Percentiles rank a stretch among this genome's conserved stretches.
phyloP scores from a whole-genome alignment of 352 stramenopile species.

The Phytopythium mirpurense region DNA sequence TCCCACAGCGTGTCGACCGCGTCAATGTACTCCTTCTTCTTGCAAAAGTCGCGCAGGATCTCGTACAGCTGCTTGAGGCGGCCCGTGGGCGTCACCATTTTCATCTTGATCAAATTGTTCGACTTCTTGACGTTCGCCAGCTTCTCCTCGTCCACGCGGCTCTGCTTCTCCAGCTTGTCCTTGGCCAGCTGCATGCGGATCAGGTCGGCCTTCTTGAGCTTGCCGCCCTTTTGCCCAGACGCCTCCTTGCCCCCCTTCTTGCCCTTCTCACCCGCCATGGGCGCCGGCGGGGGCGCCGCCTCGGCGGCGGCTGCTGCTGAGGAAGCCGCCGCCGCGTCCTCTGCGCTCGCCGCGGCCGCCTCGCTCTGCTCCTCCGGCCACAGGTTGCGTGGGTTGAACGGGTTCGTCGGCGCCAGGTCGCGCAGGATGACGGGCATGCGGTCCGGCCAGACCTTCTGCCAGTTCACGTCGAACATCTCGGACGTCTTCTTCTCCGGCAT shows the following conservation, averaged over 20 bases:
- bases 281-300: slow-evolving; percentile 6
- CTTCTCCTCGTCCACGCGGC: slow-evolving; percentile 86
- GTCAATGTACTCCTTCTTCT: slow-evolving; percentile 84
- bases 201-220: slow-evolving; percentile 84
- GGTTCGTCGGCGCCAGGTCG: slow-evolving; percentile 77
- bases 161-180: slow-evolving; percentile 85
- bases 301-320: slow-evolving; percentile 1
- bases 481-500: slow-evolving; percentile 65
- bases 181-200: slow-evolving; percentile 86
- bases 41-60: slow-evolving; percentile 77
- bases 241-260: slow-evolving; percentile 27
- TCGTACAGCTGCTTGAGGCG: slow-evolving; percentile 83
- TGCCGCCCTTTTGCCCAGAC: slow-evolving; percentile 31
- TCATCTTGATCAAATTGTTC: slow-evolving; percentile 78
- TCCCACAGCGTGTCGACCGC: slow-evolving; percentile 85
- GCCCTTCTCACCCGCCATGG: background rate
- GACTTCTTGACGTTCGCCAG: slow-evolving; percentile 83
- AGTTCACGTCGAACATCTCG: slow-evolving; percentile 84
- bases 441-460: slow-evolving; percentile 87
- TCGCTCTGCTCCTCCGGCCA: slow-evolving; percentile 77
- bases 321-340: background rate
- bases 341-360: slow-evolving; percentile 11
- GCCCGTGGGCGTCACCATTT: slow-evolving; percentile 80
- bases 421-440: slow-evolving; percentile 86
- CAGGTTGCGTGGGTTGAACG: slow-evolving; percentile 83